Conservation (phyloP, 192 early-diverging fungal genomes). For the Gamsiella multidivaricata region DNA sequence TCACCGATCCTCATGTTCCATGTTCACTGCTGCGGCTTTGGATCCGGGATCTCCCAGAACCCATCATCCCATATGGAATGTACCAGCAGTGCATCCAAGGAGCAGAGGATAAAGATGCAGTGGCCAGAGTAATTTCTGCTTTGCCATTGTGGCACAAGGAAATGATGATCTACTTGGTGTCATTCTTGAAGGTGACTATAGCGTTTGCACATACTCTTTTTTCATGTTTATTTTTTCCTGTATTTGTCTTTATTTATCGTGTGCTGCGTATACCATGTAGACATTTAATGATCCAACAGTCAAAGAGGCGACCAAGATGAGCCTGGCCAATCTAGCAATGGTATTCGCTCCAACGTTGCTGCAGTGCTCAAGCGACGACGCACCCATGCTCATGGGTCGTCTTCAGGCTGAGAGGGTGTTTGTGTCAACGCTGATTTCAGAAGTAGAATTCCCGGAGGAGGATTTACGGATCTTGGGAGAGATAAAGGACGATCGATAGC, state of each 20-base stretch:
- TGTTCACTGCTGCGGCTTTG: conserved; percentile 92
- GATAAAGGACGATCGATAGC: no score
- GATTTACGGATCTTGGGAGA: conserved; percentile 48
- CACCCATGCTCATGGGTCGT: conserved; percentile 63
- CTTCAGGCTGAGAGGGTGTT: conserved; percentile 44
- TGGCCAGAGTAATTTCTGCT: conserved; percentile 59
- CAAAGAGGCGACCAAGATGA: conserved; percentile 91
- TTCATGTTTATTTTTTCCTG: not conserved
- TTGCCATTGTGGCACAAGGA: conserved; percentile 72
- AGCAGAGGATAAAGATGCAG: conserved; percentile 64
- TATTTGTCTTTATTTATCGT: not conserved
- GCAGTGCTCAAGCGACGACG: conserved; percentile 82
- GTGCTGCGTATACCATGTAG: no score
- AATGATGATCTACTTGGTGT: conserved; percentile 81
- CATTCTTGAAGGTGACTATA: conserved; percentile 78
- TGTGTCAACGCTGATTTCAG: conserved; percentile 44
- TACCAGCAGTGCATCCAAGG: conserved; percentile 83
- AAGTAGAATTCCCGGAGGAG: conserved; percentile 39
- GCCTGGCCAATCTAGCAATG: conserved; percentile 89
- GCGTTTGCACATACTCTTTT: not conserved
- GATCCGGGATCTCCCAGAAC: conserved; percentile 93
- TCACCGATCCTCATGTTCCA: conserved; percentile 93
- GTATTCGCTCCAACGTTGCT: conserved; percentile 97
- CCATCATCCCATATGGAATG: conserved; percentile 83
- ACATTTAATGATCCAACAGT: conserved; percentile 78